A percentile compares a stretch with the other conserved stretches of the same genome.
phyloP scores from a whole-genome alignment of 2,329 filamentous ascomycete genomes.

The Phyllosticta citribraziliensis region DNA sequence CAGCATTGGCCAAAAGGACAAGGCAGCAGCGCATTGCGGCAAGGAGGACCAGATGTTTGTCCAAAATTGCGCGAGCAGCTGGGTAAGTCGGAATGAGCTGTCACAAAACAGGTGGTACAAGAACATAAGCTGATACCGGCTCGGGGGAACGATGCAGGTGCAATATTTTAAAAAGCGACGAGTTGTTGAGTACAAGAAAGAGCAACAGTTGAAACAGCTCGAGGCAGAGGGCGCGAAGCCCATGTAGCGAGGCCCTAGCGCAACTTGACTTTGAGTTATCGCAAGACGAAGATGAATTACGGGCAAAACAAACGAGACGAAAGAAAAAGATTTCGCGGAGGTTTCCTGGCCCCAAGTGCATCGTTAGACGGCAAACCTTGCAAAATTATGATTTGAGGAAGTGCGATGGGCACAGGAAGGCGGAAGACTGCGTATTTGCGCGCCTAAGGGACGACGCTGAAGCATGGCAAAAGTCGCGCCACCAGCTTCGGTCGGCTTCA shows the following conservation, averaged over 20 bases:
- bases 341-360: not conserved
- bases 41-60: conserved; percentile 60
- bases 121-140: not conserved
- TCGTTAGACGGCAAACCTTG: not conserved
- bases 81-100: conserved; percentile 51
- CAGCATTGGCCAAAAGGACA: conserved; percentile 48
- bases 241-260: conserved; percentile 29
- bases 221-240: conserved; percentile 57
- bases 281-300: not conserved
- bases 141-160: conserved; percentile 45
- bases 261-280: not conserved
- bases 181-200: conserved; percentile 84
- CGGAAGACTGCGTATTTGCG: conserved; percentile 3
- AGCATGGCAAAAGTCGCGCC: not conserved
- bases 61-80: conserved; percentile 75
- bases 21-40: conserved; percentile 44
- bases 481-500: not conserved
- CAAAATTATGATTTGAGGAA: conserved; percentile 4
- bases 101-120: not conserved
- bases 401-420: not conserved
- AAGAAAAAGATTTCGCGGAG: not conserved
- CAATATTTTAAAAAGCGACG: conserved; percentile 97
- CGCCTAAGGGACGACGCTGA: not conserved
- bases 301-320: not conserved
- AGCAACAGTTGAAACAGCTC: conserved; percentile 65